Base-by-base conservation (phyloP, 73 alveolate genomes). In the Paraurostyla sp. region DNA sequence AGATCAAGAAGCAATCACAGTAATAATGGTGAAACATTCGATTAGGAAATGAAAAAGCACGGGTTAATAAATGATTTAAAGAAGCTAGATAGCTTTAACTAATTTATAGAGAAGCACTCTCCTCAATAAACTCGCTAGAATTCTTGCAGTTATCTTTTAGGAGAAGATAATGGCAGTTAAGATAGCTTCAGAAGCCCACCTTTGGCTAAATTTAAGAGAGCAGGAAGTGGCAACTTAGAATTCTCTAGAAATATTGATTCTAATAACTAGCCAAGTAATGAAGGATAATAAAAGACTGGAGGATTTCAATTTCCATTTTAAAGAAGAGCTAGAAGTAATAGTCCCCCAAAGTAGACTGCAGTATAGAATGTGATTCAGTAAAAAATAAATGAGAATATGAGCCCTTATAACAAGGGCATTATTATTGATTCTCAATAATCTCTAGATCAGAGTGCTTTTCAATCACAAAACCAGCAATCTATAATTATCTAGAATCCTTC, bases 281-380 rank as follows among this genome's bases (percentile, higher is more conserved):
- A 62, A 38, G 59, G 78, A 60, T 15, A 56, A 30, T 69, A 41
- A 41, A 38, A 16, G 16, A 11, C 41, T 7, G 16, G 3, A 43
- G 84, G 65, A 4, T 69, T 41, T 35, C 38, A 38, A 42, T 69
- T 69, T 69, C 84, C 84, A 36, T 69, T 69, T 36, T 36, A 69
- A 69, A 69, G 84, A 69, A 69, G 84, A 69, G 84, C 84, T 15
- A 27, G 84, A 69, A 69, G 84, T 43, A 69, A 69, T 25, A 69
- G 84, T 40, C 84, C 84, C 2, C 84, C 84, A 36, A 69, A 69
- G 62, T 46, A 69, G 23, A 50, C 32, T 60, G 32, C 32, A 27
- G 78, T 60, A 60, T 60, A 60, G 32, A 60, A 60, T 60, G 78
- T 60, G 7, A 60, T 60, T 6, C 23, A 60, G 25, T 27, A 60